Base-by-base conservation (phyloP, 2,329 filamentous ascomycete species). In the Ascochyta lentis region DNA sequence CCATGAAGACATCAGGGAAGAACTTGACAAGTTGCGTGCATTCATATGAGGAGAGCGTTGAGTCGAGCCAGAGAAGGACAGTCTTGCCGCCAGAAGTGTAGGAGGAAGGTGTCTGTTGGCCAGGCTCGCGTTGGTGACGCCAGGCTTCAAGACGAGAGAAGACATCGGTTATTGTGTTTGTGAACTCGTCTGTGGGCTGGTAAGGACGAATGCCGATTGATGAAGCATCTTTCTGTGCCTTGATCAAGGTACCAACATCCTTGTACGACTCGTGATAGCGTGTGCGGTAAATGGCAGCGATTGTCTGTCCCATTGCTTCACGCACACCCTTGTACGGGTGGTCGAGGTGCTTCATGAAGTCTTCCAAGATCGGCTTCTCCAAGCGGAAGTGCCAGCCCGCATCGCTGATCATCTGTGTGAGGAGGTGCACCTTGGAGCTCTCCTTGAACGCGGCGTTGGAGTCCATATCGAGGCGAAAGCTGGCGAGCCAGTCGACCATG, bases 391-490 rank as follows among this genome's bases (percentile, higher is more conserved):
- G 95, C 95, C 96, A 99, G 1, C 95, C 95, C 33, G 88, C 86
- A 67, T 96, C 92, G 40, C 88, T 87, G 56, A 99, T 90, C 59
- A 91, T 85, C 64, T 96, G 92, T 65, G 97, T 92, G 16, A 99
- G 81, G 27, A 99, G 80, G 63, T 95, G 89, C 15, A 99, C 91
- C 79, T 98, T 97, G 26, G 94, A 96, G 51, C 94, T 96, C 74
- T 99, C 96, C 75, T 99, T 99, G 83, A 99, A 99, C 0, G 95
- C 95, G 4, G 96, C 95, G 71, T 98, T 97, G 0, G 94, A 97
- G 6, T 86, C 82, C 89, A 98, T 94, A 72, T 99, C 95, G 9
- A 99, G 82, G 27, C 92, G 86, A 84, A 98, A 98, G 49, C 88
- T 86, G 42, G 89, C 86, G 19, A 99, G 81, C 76, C 87, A 89